These are phyloP conservation scores for Aspergillus fumigatiaffinis DNA, from an alignment of 2,329 filamentous ascomycete species.

Conservation along the genomic window DNA sequence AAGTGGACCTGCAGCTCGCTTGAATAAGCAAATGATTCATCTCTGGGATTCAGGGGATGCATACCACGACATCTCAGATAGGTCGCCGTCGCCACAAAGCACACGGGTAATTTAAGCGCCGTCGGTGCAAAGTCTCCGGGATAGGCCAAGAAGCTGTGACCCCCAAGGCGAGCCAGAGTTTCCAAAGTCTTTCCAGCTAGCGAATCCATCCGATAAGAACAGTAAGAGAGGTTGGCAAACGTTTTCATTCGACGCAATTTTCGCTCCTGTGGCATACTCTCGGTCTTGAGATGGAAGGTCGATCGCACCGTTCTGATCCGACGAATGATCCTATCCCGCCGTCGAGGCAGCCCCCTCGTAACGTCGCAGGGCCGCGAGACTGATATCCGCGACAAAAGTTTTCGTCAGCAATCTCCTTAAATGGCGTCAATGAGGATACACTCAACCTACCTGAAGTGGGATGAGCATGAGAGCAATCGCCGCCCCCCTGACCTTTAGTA, in stretches of 20 bases:
- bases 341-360: slow-evolving; percentile 5
- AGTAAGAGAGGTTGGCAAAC: slow-evolving; percentile 29
- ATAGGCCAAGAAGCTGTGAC: slow-evolving; percentile 36
- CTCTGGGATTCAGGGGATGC: not conserved
- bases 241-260: slow-evolving; percentile 39
- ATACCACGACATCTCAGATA: slow-evolving; percentile 37
- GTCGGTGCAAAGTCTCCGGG: slow-evolving; percentile 37
- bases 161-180: slow-evolving; percentile 41
- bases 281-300: slow-evolving; percentile 22
- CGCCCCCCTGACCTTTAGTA: not conserved
- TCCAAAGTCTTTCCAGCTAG: slow-evolving; percentile 37
- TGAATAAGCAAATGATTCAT: not conserved
- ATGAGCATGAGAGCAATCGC: not conserved
- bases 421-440: not conserved
- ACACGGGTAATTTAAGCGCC: slow-evolving; percentile 39
- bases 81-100: slow-evolving; percentile 39
- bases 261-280: slow-evolving; percentile 11
- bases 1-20: slow-evolving; percentile 21
- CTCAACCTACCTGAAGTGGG: slow-evolving; percentile 4
- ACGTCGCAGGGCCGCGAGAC: not conserved
- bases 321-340: slow-evolving; percentile 20
- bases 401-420: not conserved
- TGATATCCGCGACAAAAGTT: not conserved
- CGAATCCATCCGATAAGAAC: slow-evolving; percentile 27
- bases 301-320: slow-evolving; percentile 36